phyloP scores from a whole-genome alignment of 202 grass and related monocot genomes.

The Panicum virgatum region DNA sequence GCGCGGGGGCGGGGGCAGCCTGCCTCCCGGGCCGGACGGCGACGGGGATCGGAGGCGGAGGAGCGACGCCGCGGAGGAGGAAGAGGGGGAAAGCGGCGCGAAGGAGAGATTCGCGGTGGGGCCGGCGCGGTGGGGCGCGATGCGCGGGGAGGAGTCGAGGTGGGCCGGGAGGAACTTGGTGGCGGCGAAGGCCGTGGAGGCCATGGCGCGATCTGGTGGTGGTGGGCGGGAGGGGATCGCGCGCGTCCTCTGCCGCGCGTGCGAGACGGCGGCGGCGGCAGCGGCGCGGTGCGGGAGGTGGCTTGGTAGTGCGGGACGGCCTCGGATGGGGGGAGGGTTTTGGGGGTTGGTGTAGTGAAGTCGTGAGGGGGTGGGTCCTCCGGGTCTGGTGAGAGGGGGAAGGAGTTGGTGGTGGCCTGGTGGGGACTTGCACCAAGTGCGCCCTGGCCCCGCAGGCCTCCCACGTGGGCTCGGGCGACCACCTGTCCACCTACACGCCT shows the following conservation, averaged over 20 bases:
- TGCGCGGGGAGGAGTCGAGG: constrained; percentile 42
- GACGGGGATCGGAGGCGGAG: constrained; percentile 44
- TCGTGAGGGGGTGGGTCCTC: too few relatives aligned
- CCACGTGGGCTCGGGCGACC: neutral
- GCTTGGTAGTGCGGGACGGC: neutral
- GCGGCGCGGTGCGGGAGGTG: constrained; percentile 7
- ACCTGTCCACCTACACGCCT: constrained; percentile 24
- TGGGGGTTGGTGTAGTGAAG: constrained; percentile 24
- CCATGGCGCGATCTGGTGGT: constrained; percentile 55
- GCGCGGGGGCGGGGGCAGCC: constrained; percentile 48
- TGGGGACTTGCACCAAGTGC: constrained; percentile 1
- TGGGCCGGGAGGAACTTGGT: constrained; percentile 31
- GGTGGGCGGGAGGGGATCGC: neutral
- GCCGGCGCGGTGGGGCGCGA: constrained; percentile 28
- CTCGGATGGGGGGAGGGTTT: constrained; percentile 27
- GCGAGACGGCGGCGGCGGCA: constrained; percentile 19
- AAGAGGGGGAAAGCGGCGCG: constrained; percentile 27
- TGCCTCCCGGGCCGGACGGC: constrained; percentile 48
- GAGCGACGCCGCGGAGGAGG: constrained; percentile 15
- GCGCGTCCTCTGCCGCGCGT: neutral
- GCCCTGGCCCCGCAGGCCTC: too few relatives aligned
- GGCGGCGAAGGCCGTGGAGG: constrained; percentile 61
- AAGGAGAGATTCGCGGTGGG: constrained; percentile 51
- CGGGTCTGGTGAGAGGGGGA: neutral
- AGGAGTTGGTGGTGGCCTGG: neutral